phyloP scores from a whole-genome alignment of 768 basidiomycete species.

The Lactarius indigo region DNA sequence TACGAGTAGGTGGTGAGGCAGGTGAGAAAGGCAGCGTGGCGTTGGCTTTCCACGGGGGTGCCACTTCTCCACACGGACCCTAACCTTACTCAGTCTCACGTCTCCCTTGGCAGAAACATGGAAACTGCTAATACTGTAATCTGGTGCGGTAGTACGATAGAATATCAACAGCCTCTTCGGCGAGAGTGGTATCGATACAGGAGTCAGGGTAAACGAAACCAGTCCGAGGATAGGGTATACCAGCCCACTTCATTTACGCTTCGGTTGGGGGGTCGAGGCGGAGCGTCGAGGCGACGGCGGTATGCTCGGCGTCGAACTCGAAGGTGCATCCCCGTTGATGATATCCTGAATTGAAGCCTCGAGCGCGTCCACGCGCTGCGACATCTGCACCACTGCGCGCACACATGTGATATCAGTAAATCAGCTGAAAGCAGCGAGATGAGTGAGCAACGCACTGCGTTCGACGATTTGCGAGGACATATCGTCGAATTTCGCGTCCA shows the following conservation, averaged over 20 bases:
- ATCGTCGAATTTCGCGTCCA: conserved; percentile 89
- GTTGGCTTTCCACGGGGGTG: background rate
- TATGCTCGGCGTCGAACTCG: conserved; percentile 38
- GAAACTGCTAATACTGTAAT: background rate
- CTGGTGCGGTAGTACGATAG: background rate
- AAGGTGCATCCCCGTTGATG: conserved; percentile 64
- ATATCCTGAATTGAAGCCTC: conserved; percentile 92
- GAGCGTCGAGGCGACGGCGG: conserved; percentile 51
- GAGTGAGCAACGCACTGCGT: conserved; percentile 52
- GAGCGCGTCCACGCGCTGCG: conserved; percentile 81
- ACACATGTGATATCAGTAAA: background rate
- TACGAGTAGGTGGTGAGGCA: background rate
- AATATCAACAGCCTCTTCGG: background rate
- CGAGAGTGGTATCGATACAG: background rate
- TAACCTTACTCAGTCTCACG: background rate
- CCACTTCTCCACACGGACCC: background rate
- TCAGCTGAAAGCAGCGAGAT: conserved; percentile 16
- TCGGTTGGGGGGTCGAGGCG: conserved; percentile 4
- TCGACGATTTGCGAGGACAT: conserved; percentile 90
- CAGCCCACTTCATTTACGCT: conserved; percentile 10
- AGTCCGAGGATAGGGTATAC: background rate
- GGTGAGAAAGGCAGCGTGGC: background rate
- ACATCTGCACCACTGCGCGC: conserved; percentile 87
- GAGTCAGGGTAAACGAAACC: background rate
- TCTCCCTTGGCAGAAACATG: background rate